Conservation (phyloP, 306 rosid species). For the Fragaria nilgerrensis region DNA sequence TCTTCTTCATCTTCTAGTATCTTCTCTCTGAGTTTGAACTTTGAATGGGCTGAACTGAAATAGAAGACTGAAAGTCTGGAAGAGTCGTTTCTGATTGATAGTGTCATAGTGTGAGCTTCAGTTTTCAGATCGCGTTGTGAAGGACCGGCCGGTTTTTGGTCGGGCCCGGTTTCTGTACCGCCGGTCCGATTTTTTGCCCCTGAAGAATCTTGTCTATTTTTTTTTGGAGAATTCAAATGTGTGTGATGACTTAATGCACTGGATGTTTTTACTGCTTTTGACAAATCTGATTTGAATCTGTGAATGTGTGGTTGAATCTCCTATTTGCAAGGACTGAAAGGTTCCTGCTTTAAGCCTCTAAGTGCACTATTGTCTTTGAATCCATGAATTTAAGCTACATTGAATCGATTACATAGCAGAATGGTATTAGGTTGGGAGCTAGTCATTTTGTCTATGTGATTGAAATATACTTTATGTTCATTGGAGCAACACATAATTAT, state of each 20-base stretch:
- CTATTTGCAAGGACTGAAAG: not conserved
- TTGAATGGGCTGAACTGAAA: too few relatives aligned
- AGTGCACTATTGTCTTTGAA: not conserved
- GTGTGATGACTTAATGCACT: not conserved
- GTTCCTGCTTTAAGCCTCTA: not conserved
- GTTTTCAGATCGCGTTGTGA: too few relatives aligned
- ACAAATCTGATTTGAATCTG: not conserved
- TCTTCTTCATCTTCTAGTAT: too few relatives aligned
- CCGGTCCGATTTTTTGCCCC: too few relatives aligned
- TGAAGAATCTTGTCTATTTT: not conserved
- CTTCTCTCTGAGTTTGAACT: too few relatives aligned
- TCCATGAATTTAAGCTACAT: not conserved
- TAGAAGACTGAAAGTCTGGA: too few relatives aligned
- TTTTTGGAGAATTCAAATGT: not conserved
- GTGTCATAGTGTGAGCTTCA: too few relatives aligned
- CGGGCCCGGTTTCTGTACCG: too few relatives aligned
- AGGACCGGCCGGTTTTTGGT: too few relatives aligned
- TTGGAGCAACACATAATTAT: not conserved
- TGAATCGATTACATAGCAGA: not conserved
- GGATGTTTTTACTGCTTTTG: not conserved
- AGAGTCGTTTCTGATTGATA: too few relatives aligned
- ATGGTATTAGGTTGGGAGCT: too few relatives aligned
- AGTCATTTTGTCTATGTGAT: too few relatives aligned
- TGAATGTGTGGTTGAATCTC: not conserved
- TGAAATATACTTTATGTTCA: not conserved